Percentiles rank a stretch among this genome's conserved stretches.
These are phyloP conservation scores for Hemileccinum rubropunctum DNA, from an alignment of 768 basidiomycete species.

Conservation along the genomic window DNA sequence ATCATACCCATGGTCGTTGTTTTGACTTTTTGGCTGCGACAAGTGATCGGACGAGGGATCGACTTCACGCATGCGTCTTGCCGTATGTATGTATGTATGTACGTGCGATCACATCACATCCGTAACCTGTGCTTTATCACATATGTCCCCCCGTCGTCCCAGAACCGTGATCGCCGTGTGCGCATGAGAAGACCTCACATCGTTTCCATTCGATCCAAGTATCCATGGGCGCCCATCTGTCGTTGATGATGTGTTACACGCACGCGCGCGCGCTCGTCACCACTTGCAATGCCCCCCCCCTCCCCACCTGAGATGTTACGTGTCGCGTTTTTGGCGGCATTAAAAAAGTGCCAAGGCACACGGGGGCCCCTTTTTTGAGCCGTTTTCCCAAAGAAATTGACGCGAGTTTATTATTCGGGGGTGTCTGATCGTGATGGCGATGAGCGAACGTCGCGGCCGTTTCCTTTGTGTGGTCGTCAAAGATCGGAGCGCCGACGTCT, in stretches of 20 bases:
- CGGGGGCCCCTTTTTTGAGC: not conserved
- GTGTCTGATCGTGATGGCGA: slow-evolving; percentile 20
- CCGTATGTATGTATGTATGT: not conserved
- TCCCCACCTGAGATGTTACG: not conserved
- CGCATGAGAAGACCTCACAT: not conserved
- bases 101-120: not conserved
- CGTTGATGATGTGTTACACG: not conserved
- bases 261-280: not conserved
- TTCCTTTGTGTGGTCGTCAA: slow-evolving; percentile 6
- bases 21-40: not conserved
- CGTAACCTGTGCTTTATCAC: not conserved
- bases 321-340: slow-evolving; percentile 2
- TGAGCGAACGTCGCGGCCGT: not conserved
- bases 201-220: not conserved
- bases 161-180: not conserved
- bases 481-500: not conserved
- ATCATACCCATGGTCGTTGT: not conserved
- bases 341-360: slow-evolving; percentile 3
- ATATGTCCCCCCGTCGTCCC: not conserved
- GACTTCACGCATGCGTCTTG: not conserved
- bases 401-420: not conserved
- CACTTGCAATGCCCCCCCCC: not conserved
- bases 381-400: not conserved
- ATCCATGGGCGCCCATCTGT: not conserved
- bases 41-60: not conserved